These are phyloP conservation scores for Ascochyta rabiei DNA, from an alignment of 2,329 filamentous ascomycete genomes.

Conservation along the genomic window DNA sequence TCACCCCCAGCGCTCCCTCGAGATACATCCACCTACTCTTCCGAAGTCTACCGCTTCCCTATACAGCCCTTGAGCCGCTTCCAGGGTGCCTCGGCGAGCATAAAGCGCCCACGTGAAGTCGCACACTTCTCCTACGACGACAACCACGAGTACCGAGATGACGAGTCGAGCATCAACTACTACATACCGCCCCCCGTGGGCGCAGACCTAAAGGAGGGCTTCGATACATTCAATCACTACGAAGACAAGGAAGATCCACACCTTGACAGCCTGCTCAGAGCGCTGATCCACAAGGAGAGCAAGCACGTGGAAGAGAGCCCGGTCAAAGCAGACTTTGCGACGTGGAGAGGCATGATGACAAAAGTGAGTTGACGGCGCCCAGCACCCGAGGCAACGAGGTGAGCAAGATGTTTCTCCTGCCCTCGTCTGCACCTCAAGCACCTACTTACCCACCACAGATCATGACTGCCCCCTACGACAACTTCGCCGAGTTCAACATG, in stretches of 20 bases:
- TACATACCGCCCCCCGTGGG: slow-evolving; percentile 80
- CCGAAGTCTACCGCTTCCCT: slow-evolving; percentile 28
- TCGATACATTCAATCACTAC: slow-evolving; percentile 79
- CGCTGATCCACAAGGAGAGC: slow-evolving; percentile 75
- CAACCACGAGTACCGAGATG: slow-evolving; percentile 75
- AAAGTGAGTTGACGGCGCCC: slow-evolving; percentile 64
- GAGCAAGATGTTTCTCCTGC: slow-evolving; percentile 19
- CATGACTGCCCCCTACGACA: slow-evolving; percentile 81
- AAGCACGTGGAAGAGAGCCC: slow-evolving; percentile 62
- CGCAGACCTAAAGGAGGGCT: slow-evolving; percentile 78
- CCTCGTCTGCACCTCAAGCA: slow-evolving; percentile 9
- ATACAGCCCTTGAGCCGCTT: slow-evolving; percentile 44
- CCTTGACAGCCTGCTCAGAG: slow-evolving; percentile 79
- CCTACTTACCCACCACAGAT: slow-evolving; percentile 62
- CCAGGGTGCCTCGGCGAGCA: slow-evolving; percentile 41
- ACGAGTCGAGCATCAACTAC: slow-evolving; percentile 81
- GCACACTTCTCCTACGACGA: slow-evolving; percentile 93
- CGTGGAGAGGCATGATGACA: slow-evolving; percentile 98
- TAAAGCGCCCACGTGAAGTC: slow-evolving; percentile 70
- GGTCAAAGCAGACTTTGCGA: slow-evolving; percentile 80
- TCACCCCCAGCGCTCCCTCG: background rate
- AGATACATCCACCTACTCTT: background rate
- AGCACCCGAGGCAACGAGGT: slow-evolving; percentile 10
- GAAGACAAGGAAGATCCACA: slow-evolving; percentile 87
- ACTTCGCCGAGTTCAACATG: slow-evolving; percentile 87